Conservation (phyloP, 257 asterid species). For the Solanum pennellii region DNA sequence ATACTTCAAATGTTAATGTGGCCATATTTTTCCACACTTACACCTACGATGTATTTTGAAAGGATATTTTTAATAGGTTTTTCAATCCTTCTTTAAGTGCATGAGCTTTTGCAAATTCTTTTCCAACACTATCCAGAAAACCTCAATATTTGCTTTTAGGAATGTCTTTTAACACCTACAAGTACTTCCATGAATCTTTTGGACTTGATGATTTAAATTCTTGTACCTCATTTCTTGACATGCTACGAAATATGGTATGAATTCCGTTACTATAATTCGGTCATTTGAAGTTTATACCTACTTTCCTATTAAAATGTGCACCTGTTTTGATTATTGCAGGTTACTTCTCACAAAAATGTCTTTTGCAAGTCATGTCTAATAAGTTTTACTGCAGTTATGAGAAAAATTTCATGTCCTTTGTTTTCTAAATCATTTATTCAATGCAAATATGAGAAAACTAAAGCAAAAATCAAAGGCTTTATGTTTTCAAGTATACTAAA, state of each 20-base stretch:
- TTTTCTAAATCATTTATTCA: conserved; percentile 78
- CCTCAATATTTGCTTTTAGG: neutral
- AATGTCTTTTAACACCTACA: neutral
- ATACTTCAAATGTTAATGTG: neutral
- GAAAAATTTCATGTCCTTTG: conserved; percentile 60
- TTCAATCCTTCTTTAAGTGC: neutral
- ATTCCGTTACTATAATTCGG: neutral
- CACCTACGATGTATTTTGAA: neutral
- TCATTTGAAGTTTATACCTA: neutral
- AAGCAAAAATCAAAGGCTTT: conserved; percentile 52
- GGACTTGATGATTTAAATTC: neutral
- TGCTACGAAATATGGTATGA: neutral
- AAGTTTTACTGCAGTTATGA: conserved; percentile 50
- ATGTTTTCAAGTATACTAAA: conserved; percentile 66
- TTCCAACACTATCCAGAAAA: neutral
- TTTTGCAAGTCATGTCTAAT: conserved; percentile 83
- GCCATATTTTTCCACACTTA: neutral
- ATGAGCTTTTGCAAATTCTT: neutral
- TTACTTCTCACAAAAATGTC: conserved; percentile 58
- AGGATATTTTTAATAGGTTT: neutral
- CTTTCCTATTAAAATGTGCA: neutral
- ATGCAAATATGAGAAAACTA: conserved; percentile 27
- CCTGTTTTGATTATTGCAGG: conserved; percentile 29
- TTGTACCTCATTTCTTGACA: neutral
- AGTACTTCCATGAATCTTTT: neutral